Evolutionary conservation across 1,139 yeast species (phyloP).

Genomic region (Candida buenavistaensis): DNA sequence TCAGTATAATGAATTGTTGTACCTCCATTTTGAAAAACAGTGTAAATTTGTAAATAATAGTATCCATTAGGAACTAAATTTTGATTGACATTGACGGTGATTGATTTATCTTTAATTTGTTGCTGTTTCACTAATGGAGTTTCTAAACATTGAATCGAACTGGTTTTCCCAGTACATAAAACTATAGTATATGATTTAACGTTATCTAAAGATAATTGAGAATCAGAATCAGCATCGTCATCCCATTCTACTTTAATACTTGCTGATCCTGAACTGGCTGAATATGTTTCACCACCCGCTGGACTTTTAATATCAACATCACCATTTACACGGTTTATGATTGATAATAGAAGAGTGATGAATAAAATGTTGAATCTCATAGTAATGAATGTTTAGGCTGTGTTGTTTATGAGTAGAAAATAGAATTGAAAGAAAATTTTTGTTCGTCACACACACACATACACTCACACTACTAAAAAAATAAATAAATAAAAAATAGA

Average conservation of each 20-base stretch:
- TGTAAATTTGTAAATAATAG: constrained; percentile 67
- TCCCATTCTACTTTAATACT: constrained; percentile 59
- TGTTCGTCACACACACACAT: no score
- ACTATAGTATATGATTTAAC: constrained; percentile 50
- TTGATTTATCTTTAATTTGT: constrained; percentile 26
- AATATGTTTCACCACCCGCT: constrained; percentile 42
- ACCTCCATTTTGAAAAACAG: constrained; percentile 41
- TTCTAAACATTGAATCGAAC: constrained; percentile 43
- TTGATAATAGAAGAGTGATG: constrained; percentile 6
- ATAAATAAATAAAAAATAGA: no score
- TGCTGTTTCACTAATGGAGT: constrained; percentile 24
- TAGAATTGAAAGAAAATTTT: no score
- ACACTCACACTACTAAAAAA: no score
- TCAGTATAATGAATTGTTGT: constrained; percentile 69
- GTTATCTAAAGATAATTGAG: constrained; percentile 38
- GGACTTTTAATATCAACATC: constrained; percentile 65
- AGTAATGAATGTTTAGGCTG: background rate
- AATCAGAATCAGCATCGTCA: constrained; percentile 42
- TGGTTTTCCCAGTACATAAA: constrained; percentile 60
- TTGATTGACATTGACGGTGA: constrained; percentile 43
- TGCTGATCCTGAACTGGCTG: constrained; percentile 51
- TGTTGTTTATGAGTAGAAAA: background rate
- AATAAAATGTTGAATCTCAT: constrained; percentile 5
- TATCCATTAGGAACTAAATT: constrained; percentile 57
- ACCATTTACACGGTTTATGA: constrained; percentile 24